Evolutionary conservation across 2,329 filamentous ascomycete genomes (phyloP).

Genomic region (Neurospora crassa): DNA sequence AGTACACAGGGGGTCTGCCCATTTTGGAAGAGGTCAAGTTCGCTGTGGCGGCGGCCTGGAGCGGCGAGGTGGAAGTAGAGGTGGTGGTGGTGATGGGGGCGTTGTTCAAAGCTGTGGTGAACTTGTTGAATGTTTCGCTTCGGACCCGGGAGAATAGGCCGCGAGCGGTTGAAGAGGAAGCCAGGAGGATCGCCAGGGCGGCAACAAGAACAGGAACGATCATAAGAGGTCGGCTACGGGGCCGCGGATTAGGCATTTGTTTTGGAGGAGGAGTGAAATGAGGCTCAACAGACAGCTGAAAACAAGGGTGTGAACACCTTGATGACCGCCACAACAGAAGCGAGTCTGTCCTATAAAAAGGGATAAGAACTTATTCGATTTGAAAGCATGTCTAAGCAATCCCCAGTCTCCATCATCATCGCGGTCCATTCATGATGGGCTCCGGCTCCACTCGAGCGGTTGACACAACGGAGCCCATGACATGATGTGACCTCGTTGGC

Average conservation of each 20-base stretch:
- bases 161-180: not conserved
- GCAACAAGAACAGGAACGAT: not conserved
- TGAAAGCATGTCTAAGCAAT: not conserved
- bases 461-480: not conserved
- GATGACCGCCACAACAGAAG: not conserved
- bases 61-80: no score
- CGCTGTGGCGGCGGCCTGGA: not conserved
- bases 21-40: conserved; percentile 8
- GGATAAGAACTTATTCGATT: not conserved
- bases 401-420: not conserved
- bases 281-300: not conserved
- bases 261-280: not conserved
- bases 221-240: not conserved
- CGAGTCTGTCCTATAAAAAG: not conserved
- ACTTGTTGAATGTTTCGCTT: not conserved
- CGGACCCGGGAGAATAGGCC: conserved; percentile 1
- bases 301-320: not conserved
- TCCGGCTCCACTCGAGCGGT: not conserved
- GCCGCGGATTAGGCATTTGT: not conserved
- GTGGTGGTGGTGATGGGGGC: not conserved
- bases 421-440: not conserved
- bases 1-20: conserved; percentile 35
- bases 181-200: not conserved
- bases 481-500: not conserved
- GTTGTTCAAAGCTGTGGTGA: not conserved